phyloP scores from a whole-genome alignment of 78 protist genomes.

The slime mould (Dictyostelium discoideum) region dicty_2.7 NC_007089.4:3952001-3952500 shows the following conservation, averaged over 20 bases:
- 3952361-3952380: conserved; percentile 77
- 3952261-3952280: conserved; percentile 11
- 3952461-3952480: background rate
- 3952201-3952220: background rate
- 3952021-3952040: background rate
- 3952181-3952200: background rate
- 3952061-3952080: background rate
- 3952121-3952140: background rate
- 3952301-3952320: conserved; percentile 65
- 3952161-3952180: background rate
- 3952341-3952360: conserved; percentile 46
- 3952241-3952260: background rate
- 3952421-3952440: background rate
- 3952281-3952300: conserved; percentile 31
- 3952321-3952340: conserved; percentile 74
- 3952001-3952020: conserved; percentile 20
- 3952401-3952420: conserved; percentile 77
- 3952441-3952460: background rate
- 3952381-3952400: conserved; percentile 79
- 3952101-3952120: background rate
- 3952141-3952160: background rate
- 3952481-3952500: too few species aligned
- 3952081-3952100: background rate
- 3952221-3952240: conserved; percentile 6
- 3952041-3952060: conserved; percentile 2